Evolutionary conservation across 768 basidiomycete species (phyloP), one percentile per base, ranked within the genome.

Genomic region (Podaxis carcinomalis): DNA sequence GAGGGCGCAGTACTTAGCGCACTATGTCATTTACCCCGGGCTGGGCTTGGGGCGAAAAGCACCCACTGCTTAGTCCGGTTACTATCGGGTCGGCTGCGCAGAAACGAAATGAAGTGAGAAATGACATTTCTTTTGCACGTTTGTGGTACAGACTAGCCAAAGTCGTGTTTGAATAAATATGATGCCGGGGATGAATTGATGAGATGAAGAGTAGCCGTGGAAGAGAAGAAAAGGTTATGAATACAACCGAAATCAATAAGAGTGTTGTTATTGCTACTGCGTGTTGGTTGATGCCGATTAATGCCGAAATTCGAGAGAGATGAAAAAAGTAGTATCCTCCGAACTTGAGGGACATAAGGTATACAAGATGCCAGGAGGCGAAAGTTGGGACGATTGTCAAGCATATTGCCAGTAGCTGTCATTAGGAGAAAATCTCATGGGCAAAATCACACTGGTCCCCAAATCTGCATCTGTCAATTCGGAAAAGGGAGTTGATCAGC

Each of bases 381-480:
- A 19, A 16, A 44, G n/a, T n/a, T 19, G 19, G 4, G 42, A 44
- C 16, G 40, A 19, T 19, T 44, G 42, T 44, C 42, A 19, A 54
- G 21, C 36, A 54, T 21, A 21, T 39, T 16, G 19, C 51, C 51
- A 52, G 16, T 54, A 14, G n/a, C 10, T 61, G 25, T 56, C 55
- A 37, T 46, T 46, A 21, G 64, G 72, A 74, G 63, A 71, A 69
- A 63, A 64, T 68, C 64, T 84, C 91, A 70, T 93, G 91, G 67
- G 85, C 81, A 75, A 88, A 93, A 75, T 91, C 90, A 78, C 91
- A 93, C 73, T 87, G 87, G 78, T 93, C 91, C 62, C 91, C 91
- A 69, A 86, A 92, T 81, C 84, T 86, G 84, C 91, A 93, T 84
- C 91, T 93, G 83, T 80, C 77, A 76, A 78, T 78, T 73, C 75